Base-by-base conservation (phyloP, 108 stramenopile species). In the Stephanodiscus minutulus region DNA sequence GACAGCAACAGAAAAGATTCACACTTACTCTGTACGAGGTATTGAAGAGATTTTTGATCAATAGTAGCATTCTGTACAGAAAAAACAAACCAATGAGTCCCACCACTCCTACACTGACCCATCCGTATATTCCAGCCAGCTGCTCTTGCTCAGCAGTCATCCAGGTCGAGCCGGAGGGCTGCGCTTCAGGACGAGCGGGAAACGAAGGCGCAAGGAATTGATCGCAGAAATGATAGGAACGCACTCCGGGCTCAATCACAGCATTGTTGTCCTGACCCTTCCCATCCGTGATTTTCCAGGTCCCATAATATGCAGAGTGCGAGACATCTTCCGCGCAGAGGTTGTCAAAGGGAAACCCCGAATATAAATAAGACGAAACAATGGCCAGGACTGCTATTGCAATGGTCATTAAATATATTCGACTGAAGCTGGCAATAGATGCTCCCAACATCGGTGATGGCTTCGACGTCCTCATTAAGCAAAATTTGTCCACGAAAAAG, bases 341-440 rank as follows among this genome's bases (percentile, higher is more conserved):
- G 69, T 92, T 94, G 72, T 96, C 95, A 64, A 74, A 96, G 17
- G 92, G 89, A 64, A 94, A 96, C 2, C 89, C 91, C 0, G 86
- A 54, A 84, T 90, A 96, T 57, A 79, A 83, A 65, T 91, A 96
- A 1, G 90, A 81, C 4, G 88, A 91, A 21, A 83, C 37, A 36
- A 96, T 43, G 12, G 90, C 91, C 86, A 92, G 81, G 0, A 81
- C 83, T 25, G 69, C 76, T 59, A 91, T 68, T 15, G 94, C 82
- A 28, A 73, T 41, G 12, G 87, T 61, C 67, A 91, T 87, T 53
- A 95, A 92, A 73, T 91, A 91, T 25, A 60, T 62, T 53, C 87
- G 85, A 66, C 87, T 87, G 63, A 95, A 89, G 44, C 70, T 64
- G 10, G 94, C 80, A 69, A 95, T 87, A 36, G 29, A 39, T 20